phyloP scores from a whole-genome alignment of 106 monocot species.

The Platanthera guangdongensis region DNA sequence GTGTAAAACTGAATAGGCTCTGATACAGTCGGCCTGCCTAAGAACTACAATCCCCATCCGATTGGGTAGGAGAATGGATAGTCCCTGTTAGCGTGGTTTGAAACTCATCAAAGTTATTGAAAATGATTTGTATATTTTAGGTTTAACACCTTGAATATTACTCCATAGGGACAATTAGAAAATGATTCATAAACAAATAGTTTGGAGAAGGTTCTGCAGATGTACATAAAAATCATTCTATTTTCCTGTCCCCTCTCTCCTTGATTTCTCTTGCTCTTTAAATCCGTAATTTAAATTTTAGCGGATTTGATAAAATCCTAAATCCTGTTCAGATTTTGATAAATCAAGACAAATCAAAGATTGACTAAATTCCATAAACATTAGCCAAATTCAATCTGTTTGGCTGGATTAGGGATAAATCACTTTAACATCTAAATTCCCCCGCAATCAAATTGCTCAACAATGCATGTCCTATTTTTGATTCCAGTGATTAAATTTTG shows the following conservation, averaged over 20 bases:
- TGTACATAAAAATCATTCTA: not conserved
- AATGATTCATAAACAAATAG: not conserved
- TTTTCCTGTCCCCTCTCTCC: not conserved
- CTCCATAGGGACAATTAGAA: not conserved
- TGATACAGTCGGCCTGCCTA: no score
- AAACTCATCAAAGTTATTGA: not conserved
- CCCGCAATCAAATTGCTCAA: not conserved
- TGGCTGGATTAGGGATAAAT: not conserved
- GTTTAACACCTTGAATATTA: not conserved
- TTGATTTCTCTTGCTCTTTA: not conserved
- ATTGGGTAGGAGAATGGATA: no score
- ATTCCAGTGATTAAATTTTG: not conserved
- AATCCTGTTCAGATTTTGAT: not conserved
- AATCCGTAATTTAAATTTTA: not conserved
- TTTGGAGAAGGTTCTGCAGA: not conserved
- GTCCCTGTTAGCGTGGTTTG: no score
- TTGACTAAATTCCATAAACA: not conserved
- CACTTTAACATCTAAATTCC: not conserved
- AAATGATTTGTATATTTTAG: not conserved
- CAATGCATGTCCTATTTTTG: not conserved
- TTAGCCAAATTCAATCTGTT: not conserved
- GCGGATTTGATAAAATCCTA: not conserved
- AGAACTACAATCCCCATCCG: no score
- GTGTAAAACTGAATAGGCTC: no score
- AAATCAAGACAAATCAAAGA: not conserved